These are phyloP conservation scores for Sordariomycetes sp. DNA, from an alignment of 2,329 filamentous ascomycete genomes.

Conservation along the genomic window DNA sequence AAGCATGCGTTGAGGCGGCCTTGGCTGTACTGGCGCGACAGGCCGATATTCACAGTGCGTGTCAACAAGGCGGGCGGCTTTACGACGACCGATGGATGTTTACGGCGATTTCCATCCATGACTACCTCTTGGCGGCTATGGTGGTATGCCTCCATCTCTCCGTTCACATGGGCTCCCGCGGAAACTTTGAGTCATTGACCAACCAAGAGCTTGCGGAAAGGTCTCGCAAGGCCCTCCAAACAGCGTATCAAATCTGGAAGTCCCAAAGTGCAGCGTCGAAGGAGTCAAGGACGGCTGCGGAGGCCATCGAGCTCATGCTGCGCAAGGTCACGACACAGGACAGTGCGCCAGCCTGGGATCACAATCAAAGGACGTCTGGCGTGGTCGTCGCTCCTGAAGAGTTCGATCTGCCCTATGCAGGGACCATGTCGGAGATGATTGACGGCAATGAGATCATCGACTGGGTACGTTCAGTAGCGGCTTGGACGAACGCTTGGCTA, in stretches of 20 bases:
- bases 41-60: constrained; percentile 24
- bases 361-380: background rate
- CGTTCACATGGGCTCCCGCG: constrained; percentile 8
- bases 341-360: constrained; percentile 7
- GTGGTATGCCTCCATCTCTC: constrained; percentile 33
- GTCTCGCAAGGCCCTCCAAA: constrained; percentile 9
- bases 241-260: background rate
- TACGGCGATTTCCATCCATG: constrained; percentile 31
- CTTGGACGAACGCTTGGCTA: background rate
- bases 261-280: background rate
- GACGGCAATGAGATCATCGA: constrained; percentile 9
- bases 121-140: constrained; percentile 42
- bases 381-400: rapidly evolving
- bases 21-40: constrained; percentile 31
- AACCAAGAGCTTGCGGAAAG: background rate
- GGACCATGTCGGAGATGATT: constrained; percentile 4
- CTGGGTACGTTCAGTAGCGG: constrained; percentile 11
- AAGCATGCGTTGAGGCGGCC: constrained; percentile 40
- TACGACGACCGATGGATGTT: constrained; percentile 34
- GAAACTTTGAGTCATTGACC: background rate
- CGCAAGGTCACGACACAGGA: background rate
- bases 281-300: background rate
- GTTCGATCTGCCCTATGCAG: background rate
- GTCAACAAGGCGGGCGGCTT: constrained; percentile 31
- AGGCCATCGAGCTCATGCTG: background rate